A percentile compares a stretch with the other conserved stretches of the same genome.
phyloP scores from a whole-genome alignment of 768 basidiomycete genomes.

The Naganishia antarctica region DNA sequence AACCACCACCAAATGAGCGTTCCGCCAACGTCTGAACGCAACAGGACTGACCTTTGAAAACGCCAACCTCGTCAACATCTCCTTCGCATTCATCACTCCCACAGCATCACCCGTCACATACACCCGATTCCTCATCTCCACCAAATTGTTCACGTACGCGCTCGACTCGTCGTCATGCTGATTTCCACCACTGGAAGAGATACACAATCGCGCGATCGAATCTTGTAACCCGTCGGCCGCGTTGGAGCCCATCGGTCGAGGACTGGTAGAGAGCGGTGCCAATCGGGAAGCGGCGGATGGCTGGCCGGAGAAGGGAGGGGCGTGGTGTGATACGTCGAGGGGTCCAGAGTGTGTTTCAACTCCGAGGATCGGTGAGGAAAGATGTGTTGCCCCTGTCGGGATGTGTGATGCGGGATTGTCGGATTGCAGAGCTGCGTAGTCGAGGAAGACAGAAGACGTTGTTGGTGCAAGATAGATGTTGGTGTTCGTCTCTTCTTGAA shows the following conservation, averaged over 20 bases:
- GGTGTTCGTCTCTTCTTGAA: conserved; percentile 94
- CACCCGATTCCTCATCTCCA: conserved; percentile 67
- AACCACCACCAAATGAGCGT: conserved; percentile 5
- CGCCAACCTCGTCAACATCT: conserved; percentile 87
- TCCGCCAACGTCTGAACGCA: conserved; percentile 4
- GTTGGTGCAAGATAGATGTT: conserved; percentile 89
- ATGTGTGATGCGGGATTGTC: neutral
- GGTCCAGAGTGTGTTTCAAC: conserved; percentile 27
- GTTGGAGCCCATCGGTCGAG: conserved; percentile 52
- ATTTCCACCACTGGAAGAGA: conserved; percentile 28
- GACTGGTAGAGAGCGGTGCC: conserved; percentile 47
- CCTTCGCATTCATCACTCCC: conserved; percentile 85
- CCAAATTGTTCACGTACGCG: conserved; percentile 30
- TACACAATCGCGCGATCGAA: conserved; percentile 34
- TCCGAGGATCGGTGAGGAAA: conserved; percentile 22
- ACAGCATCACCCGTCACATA: conserved; percentile 99
- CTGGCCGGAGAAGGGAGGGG: neutral
- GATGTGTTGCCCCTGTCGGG: neutral
- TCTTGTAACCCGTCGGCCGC: conserved; percentile 15
- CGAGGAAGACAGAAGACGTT: conserved; percentile 91
- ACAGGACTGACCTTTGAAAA: conserved; percentile 66
- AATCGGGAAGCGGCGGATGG: neutral
- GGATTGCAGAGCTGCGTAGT: conserved; percentile 55
- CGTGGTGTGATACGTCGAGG: no score
- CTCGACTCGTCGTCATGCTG: conserved; percentile 33